Evolutionary conservation across 495 filamentous ascomycete species (phyloP).

Genomic region (Talaromyces proteolyticus): DNA sequence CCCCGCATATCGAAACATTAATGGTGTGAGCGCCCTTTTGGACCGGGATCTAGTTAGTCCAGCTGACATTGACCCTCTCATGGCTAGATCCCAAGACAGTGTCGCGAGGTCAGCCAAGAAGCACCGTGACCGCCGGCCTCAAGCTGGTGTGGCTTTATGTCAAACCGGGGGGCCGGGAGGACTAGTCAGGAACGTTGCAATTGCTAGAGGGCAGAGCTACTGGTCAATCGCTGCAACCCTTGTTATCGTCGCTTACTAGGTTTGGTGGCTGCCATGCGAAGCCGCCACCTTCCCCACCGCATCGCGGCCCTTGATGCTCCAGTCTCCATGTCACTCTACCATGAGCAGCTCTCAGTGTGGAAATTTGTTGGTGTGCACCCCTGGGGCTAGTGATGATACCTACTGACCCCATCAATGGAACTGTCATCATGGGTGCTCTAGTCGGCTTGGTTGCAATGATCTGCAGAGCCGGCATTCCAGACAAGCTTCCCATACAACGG

Average conservation of each 20-base stretch:
- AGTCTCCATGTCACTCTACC: background rate
- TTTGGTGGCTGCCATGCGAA: background rate
- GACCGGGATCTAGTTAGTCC: background rate
- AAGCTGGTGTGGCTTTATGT: background rate
- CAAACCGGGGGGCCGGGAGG: background rate
- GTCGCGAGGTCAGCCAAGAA: background rate
- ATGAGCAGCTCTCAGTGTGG: background rate
- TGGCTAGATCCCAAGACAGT: background rate
- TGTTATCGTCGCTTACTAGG: background rate
- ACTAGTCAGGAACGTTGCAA: background rate
- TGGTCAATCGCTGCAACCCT: background rate
- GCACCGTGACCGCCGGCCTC: too few relatives aligned
- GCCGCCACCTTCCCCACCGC: background rate
- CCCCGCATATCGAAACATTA: slow-evolving; percentile 1
- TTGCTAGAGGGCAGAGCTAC: too few relatives aligned
- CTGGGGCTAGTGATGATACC: background rate
- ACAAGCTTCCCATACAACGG: background rate
- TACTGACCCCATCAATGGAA: background rate
- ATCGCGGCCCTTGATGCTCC: background rate
- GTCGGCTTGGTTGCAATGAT: background rate
- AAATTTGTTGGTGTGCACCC: background rate
- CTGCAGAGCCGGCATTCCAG: background rate
- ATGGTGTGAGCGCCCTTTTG: background rate
- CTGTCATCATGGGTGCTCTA: background rate
- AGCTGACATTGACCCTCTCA: background rate